Percentiles rank a stretch among this genome's conserved stretches.
Conservation (phyloP, 2,329 filamentous ascomycete species). For the Dothideomycetes sp. region DNA sequence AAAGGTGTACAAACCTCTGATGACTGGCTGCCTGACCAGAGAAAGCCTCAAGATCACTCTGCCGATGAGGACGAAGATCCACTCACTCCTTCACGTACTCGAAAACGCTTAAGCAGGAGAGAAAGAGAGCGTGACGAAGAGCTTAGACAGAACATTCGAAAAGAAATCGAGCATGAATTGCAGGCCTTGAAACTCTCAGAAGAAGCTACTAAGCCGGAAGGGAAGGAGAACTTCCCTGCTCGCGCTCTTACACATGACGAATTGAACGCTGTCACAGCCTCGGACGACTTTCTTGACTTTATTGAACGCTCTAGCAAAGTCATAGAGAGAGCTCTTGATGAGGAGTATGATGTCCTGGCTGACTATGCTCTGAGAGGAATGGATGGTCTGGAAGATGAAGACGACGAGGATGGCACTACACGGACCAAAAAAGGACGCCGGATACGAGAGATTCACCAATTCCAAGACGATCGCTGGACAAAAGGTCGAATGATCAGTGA, state of each 20-base stretch:
- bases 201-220: slow-evolving; percentile 33
- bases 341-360: slow-evolving; percentile 90
- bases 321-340: slow-evolving; percentile 86
- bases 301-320: slow-evolving; percentile 94
- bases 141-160: slow-evolving; percentile 69
- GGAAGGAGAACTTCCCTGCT: slow-evolving; percentile 54
- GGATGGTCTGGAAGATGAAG: slow-evolving; percentile 71
- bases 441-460: slow-evolving; percentile 81
- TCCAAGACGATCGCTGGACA: slow-evolving; percentile 91
- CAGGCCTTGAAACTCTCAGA: slow-evolving; percentile 50
- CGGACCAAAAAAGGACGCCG: slow-evolving; percentile 61
- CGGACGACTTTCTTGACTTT: slow-evolving; percentile 89
- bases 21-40: slow-evolving; percentile 50
- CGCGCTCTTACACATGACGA: slow-evolving; percentile 76
- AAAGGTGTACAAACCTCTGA: slow-evolving; percentile 90
- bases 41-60: slow-evolving; percentile 35
- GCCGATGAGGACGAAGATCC: slow-evolving; percentile 45
- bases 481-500: slow-evolving; percentile 96
- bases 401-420: slow-evolving; percentile 57
- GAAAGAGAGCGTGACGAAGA: slow-evolving; percentile 81
- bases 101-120: slow-evolving; percentile 66
- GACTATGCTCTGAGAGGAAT: slow-evolving; percentile 79
- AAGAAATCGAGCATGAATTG: slow-evolving; percentile 88
- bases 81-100: slow-evolving; percentile 41
- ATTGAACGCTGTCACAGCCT: slow-evolving; percentile 78